Base-by-base conservation (phyloP, 176 grass and related monocot species). In the Coix lacrymajobi region DNA sequence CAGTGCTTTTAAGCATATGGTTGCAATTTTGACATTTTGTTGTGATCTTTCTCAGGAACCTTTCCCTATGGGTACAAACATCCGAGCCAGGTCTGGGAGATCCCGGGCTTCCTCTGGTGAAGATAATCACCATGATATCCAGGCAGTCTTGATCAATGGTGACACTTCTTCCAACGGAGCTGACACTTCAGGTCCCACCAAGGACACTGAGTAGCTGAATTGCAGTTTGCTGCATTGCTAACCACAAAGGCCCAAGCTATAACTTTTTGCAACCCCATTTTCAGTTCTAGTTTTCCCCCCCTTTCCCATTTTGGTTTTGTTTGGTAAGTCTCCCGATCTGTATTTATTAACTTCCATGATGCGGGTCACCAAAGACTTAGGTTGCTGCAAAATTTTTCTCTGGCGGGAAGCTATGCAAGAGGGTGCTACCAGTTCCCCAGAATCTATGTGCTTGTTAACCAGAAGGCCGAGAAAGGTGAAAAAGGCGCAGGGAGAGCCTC, bases 41-140 rank as follows among this genome's bases (percentile, higher is more conserved):
- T n/a, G 33, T 88, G 65, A 39, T 84, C 8, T 74, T 44, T 54
- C 69, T 19, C 72, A 97, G 95, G 95, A 97, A 83, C 95, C 95
- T 34, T 97, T 97, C 66, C 95, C 92, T 45, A 89, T 97, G 95
- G 92, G 92, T 54, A 24, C 80, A 70, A 97, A 91, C 54, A 89
- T 94, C 78, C 84, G 90, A 51, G 91, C 92, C 37, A 94, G 95
- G 76, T 94, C 92, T 32, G 95, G 90, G 62, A 91, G 92, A 77
- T 91, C 82, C 7, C 28, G 92, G 44, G 81, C 84, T 33, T 79
- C 84, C 28, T 75, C 80, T 31, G 90, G 68, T 3, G 95, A 94
- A 84, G 95, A 94, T 71, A 92, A 85, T 67, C 77, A 87, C 46
- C 90, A 91, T 45, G 92, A 89, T 66, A 83, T 68, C 77, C 88